Base-by-base conservation (phyloP, 495 filamentous ascomycete species). In the Podospora fimiseda region DNA sequence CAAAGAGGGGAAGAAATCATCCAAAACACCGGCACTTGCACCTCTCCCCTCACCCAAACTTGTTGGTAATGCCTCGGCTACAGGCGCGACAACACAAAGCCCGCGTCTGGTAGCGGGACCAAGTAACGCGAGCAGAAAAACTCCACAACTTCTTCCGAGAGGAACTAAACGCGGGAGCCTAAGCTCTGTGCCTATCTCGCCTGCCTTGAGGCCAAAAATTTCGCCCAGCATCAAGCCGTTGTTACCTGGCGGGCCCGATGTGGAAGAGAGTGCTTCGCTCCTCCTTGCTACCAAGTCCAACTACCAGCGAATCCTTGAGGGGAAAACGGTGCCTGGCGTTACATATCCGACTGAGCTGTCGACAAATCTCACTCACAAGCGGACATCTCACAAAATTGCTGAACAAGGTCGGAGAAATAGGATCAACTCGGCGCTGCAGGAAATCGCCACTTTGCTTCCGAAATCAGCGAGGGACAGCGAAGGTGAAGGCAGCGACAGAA, bases 291-390 rank as follows among this genome's bases (percentile, higher is more conserved):
- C 87, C 27, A 96, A 96, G 63, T 96, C 90, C 16, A 98, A 98
- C 65, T 98, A 98, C 63, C 93, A 98, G 65, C 93, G 96, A 62
- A 93, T 98, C 49, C 70, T 98, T 22, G 92, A 97, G 64, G 93
- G 93, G 40, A 97, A 86, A 38, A 82, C 86, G 40, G 82, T 95
- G 3, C 89, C 89, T 0, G 93, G 93, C 9, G 86, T 98, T 20
- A 87, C 84, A 1, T 98, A 96, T 56, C 93, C 93, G 0, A 87
- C 88, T 59, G 86, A 89, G 14, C 77, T 98, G 16, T 92, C 90
- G 3, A 93, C 90, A 27, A 94, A 94, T 50, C 72, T 98, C 24
- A 96, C 90, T 21, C 95, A 89, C 9, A 98, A 98, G 73, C 87
- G 93, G 55, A 97, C 93, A 6, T 95, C 89, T 37, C 93, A 98